Base-by-base conservation (phyloP, 2,329 filamentous ascomycete species). In the Orbilia blumenaviensis region DNA sequence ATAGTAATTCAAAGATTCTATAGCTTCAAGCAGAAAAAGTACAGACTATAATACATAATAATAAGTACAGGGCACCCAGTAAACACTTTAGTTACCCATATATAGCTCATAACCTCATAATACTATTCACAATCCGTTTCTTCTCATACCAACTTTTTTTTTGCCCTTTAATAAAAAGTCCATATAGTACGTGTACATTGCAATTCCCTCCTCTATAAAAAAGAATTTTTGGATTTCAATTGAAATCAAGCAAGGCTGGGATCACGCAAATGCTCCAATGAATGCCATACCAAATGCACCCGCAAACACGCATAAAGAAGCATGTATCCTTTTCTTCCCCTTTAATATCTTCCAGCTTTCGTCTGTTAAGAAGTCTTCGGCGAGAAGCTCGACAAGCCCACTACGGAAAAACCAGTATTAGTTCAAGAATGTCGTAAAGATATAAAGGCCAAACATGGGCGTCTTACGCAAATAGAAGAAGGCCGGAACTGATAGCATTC, bases 241-340 rank as follows among this genome's bases (percentile, higher is more conserved):
- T 21, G 12, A 12, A 18, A 34, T 9, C 14, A 54, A 46, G 14
- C 9, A 46, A 46, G 14, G 44, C 14, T 12, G 4, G 38, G 27
- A 52, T 50, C 38, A 76, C 21, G 72, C 72, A 61, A 76, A 92
- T 7, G 90, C 90, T 0, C 90, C 90, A 0, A 93, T 90, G 12
- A 89, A 81, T 34, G 90, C 89, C 91, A 93, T 93, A 60, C 91
- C 84, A 60, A 86, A 83, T 0, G 91, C 89, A 0, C 91, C 91
- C 0, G 84, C 84, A 27, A 89, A 84, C 1, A 93, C 90, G 3
- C 89, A 84, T 29, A 89, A 69, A 68, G 89, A 92, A 0, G 91
- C 91, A 60, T 87, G 85, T 10, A 89, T 83, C 34, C 91, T 85
- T 79, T 85, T 88, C 80, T 83, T 86, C 0, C 91, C 91, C 69